Evolutionary conservation across 345 rosid genomes (phyloP), one percentile per base, ranked within the genome.

Genomic region (Citrus reticulata): DNA sequence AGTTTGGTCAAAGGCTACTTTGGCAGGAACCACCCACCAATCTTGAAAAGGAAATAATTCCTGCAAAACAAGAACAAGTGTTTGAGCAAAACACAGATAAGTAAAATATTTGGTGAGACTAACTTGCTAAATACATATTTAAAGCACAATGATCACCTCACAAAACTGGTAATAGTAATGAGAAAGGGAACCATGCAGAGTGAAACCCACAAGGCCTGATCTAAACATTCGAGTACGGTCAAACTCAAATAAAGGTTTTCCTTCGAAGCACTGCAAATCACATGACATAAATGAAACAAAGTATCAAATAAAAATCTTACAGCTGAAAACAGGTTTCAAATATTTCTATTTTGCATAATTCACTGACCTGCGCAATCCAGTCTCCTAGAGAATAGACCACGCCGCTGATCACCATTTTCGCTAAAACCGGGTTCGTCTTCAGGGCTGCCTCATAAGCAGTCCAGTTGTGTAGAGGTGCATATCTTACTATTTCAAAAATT

Each of bases 21-120:
- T 96, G 14, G 64, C 99, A 61, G 97, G 99, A 86, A 96, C 95
- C 77, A 91, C 97, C 99, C 99, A 96, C 99, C 97, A 96, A 77
- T 90, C 98, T 74, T 85, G 89, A 63, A 83, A 93, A 57, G 99
- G 99, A 54, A 96, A 89, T 82, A 96, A 97, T 78, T 73, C 90
- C 97, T 92, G 80, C 5, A 54, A 35, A 40, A 69, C 22, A 71
- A 61, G 40, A 10, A 65, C 6, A 70, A 69, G 55, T 30, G 32
- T 14, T 75, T 57, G 9, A 55, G 51, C 62, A 19, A 49, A 75
- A 16, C 5, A 42, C 25, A 1, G 22, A 17, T 63, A 35, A 60
- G 75, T 58, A 32, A 35, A 60, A 61, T 30, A 67, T 62, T 7
- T 27, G 24, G 13, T 34, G 9, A 17, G 22, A 55, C 6, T 34